phyloP scores from a whole-genome alignment of 345 rosid species.

The Arabidopsis suecica region DNA sequence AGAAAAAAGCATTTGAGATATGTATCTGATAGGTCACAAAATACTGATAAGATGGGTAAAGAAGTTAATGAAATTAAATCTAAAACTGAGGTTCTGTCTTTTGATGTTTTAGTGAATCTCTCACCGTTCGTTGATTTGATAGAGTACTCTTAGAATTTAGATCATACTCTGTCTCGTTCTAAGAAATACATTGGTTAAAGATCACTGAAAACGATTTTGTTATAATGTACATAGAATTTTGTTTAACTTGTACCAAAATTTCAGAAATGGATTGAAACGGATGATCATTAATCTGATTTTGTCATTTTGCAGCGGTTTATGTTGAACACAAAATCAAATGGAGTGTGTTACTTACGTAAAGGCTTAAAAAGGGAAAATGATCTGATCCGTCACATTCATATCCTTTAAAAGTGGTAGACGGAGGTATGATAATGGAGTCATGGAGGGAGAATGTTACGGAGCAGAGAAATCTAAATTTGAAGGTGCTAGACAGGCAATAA shows the following conservation, averaged over 20 bases:
- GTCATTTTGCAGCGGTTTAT: background rate
- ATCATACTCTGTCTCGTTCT: background rate
- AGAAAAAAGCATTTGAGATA: background rate
- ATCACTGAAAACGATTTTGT: too few relatives aligned
- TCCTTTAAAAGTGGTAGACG: background rate
- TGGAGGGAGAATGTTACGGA: background rate
- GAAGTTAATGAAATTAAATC: background rate
- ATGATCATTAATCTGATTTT: background rate
- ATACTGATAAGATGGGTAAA: background rate
- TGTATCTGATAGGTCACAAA: background rate
- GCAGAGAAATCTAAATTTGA: background rate
- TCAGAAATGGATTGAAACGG: background rate
- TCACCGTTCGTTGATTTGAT: background rate
- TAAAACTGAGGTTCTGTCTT: background rate
- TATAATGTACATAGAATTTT: too few relatives aligned
- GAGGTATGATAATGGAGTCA: background rate
- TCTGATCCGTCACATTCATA: background rate
- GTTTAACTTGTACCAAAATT: background rate
- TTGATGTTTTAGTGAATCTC: background rate
- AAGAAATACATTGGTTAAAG: too few relatives aligned
- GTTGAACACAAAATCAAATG: background rate
- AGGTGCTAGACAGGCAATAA: too few relatives aligned
- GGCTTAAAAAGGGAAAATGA: background rate
- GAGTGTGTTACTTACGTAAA: too few relatives aligned
- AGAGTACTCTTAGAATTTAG: background rate